Evolutionary conservation across 768 basidiomycete species (phyloP).

Genomic region (Pulveroboletus frians): DNA sequence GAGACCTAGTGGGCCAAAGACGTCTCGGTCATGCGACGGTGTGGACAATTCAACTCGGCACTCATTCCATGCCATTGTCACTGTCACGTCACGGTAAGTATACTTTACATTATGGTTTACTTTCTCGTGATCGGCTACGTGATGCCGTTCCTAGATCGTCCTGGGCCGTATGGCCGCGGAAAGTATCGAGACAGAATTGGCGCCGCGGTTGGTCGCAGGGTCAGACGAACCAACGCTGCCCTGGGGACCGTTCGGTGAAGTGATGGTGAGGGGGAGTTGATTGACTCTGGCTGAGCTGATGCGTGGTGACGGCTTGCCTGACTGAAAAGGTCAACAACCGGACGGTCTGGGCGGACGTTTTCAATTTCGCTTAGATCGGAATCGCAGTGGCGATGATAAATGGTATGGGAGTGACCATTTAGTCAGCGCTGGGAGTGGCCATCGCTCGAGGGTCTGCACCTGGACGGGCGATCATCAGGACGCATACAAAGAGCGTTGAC

Average conservation of each 20-base stretch:
- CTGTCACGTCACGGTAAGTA: constrained; percentile 22
- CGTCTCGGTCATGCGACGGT: constrained; percentile 4
- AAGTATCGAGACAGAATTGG: constrained; percentile 10
- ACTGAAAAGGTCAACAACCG: constrained; percentile 1
- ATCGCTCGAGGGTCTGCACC: background rate
- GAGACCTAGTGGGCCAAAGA: background rate
- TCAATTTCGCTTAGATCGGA: constrained; percentile 31
- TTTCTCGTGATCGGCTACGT: constrained; percentile 17
- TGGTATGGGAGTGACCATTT: constrained; percentile 9
- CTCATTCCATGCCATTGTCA: background rate
- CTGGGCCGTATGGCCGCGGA: constrained; percentile 26
- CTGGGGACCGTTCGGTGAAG: background rate
- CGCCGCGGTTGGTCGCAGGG: background rate
- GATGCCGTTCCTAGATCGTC: constrained; percentile 28
- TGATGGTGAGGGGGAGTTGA: background rate
- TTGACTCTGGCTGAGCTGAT: background rate
- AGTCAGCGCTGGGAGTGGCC: background rate
- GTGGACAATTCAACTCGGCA: constrained; percentile 8
- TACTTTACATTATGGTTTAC: constrained; percentile 23
- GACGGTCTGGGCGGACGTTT: constrained; percentile 12
- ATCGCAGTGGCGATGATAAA: constrained; percentile 22
- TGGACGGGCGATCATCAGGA: background rate
- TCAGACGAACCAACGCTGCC: background rate
- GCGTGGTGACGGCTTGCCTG: background rate
- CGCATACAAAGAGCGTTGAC: background rate